Evolutionary conservation across 164 flowering plant species (phyloP).

Genomic region (Umbellularia californica): DNA sequence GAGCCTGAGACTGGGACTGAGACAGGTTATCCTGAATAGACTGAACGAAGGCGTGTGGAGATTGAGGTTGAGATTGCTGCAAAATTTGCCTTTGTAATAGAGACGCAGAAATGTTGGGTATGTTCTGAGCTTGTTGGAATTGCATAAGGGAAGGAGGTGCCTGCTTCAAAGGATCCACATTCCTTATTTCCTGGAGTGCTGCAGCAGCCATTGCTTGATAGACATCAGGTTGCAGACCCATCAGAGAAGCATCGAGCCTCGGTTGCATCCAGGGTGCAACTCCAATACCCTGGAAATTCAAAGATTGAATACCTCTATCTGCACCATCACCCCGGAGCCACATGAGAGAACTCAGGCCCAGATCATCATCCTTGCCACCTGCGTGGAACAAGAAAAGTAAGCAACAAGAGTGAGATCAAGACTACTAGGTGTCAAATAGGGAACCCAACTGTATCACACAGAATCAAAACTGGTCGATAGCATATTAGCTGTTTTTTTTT

Average conservation of each 20-base stretch:
- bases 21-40: constrained; percentile 42
- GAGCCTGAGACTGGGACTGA: constrained; percentile 31
- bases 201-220: constrained; percentile 91
- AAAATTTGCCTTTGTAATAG: constrained; percentile 58
- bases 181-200: constrained; percentile 79
- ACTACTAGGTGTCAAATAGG: not conserved
- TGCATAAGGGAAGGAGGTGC: constrained; percentile 49
- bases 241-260: constrained; percentile 70
- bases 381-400: constrained; percentile 5
- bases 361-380: constrained; percentile 73
- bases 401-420: not conserved
- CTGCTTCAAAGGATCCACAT: constrained; percentile 52
- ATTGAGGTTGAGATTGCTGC: constrained; percentile 58
- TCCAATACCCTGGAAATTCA: constrained; percentile 83
- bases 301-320: constrained; percentile 58
- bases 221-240: constrained; percentile 70
- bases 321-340: constrained; percentile 74
- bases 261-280: constrained; percentile 84
- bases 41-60: constrained; percentile 37
- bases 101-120: constrained; percentile 36
- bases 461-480: not conserved
- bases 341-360: constrained; percentile 71
- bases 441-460: not conserved
- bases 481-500: not conserved
- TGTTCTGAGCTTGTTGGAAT: constrained; percentile 57